Base-by-base conservation (phyloP, 805 yeast species). In the Teunomyces atbi region DNA sequence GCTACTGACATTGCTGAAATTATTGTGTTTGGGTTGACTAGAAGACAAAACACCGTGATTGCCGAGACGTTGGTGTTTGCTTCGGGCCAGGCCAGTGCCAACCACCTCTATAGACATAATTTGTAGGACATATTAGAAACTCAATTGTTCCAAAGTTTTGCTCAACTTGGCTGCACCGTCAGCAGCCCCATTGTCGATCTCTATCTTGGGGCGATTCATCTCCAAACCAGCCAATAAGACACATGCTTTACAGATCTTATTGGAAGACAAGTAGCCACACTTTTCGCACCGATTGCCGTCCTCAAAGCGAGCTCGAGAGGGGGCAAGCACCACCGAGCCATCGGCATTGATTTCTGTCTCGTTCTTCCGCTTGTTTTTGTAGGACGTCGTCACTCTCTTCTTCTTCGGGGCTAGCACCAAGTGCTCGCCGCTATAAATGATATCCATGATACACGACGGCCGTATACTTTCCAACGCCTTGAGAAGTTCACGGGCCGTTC, bases 391-490 rank as follows among this genome's bases (percentile, higher is more conserved):
- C n/a, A 47, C 49, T 49, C 65, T 69, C 51, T 71, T 70, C 59
- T 76, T 81, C 61, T 77, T 82, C 28, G 79, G 79, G 53, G 79
- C 78, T 40, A 91, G 66, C 28, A 79, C 83, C 53, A 91, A 78
- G 50, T 83, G 84, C 66, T 94, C 99, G 29, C 99, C 99, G 53
- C 96, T 87, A 54, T 87, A 86, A 27, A 94, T 94, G 45, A 94
- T 88, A 67, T 94, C 99, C 63, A 94, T 81, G 46, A 94, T 94
- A 59, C 97, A 86, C 30, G 94, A 83, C 12, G 99, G 97, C 56
- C 97, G 77, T 1, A 91, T 83, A 3, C 92, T 81, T 61, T 94
- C 99, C 35, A 94, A 69, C 53, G 89, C 87, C 66, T 94, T 94
- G 75, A 94, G 82, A 21, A 94, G 73, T 48, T 90, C 89, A 60